phyloP scores from a whole-genome alignment of 2,329 filamentous ascomycete species.

The Alternaria triticina region DNA sequence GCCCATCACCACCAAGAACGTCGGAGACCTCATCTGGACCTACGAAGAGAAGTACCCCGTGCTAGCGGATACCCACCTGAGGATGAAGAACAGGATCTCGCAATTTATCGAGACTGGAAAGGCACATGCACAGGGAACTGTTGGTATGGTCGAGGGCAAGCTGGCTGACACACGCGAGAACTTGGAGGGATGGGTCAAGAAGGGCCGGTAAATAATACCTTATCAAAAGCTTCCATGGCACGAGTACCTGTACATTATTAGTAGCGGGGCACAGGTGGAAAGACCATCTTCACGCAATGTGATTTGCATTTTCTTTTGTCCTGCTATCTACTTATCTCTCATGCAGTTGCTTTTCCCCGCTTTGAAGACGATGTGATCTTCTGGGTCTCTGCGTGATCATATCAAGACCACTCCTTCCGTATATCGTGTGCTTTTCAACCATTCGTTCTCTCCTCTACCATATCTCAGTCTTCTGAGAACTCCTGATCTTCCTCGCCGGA shows the following conservation, averaged over 20 bases:
- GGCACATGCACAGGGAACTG: constrained; percentile 73
- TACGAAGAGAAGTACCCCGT: constrained; percentile 91
- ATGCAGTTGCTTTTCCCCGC: no score
- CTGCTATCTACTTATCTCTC: not conserved
- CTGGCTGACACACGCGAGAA: constrained; percentile 76
- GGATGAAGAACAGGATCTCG: constrained; percentile 71
- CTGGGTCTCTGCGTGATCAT: no score
- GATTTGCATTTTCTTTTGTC: constrained; percentile 4
- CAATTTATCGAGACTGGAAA: constrained; percentile 75
- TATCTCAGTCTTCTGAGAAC: no score
- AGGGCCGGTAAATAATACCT: constrained; percentile 70
- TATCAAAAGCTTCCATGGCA: constrained; percentile 10
- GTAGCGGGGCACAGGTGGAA: constrained; percentile 8
- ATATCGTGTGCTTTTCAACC: no score
- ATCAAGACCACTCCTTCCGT: no score
- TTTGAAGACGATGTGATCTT: no score
- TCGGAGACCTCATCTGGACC: constrained; percentile 83
- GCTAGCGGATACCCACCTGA: constrained; percentile 80
- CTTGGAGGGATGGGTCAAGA: constrained; percentile 88
- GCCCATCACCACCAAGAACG: constrained; percentile 88
- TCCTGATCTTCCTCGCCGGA: no score
- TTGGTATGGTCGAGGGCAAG: constrained; percentile 79
- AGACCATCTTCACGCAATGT: constrained; percentile 3
- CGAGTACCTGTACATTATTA: constrained; percentile 28
- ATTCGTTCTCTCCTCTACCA: no score